Percentiles rank a stretch among this genome's conserved stretches.
Evolutionary conservation across 2,329 filamentous ascomycete genomes (phyloP).

Genomic region (Diaporthe amygdali): DNA sequence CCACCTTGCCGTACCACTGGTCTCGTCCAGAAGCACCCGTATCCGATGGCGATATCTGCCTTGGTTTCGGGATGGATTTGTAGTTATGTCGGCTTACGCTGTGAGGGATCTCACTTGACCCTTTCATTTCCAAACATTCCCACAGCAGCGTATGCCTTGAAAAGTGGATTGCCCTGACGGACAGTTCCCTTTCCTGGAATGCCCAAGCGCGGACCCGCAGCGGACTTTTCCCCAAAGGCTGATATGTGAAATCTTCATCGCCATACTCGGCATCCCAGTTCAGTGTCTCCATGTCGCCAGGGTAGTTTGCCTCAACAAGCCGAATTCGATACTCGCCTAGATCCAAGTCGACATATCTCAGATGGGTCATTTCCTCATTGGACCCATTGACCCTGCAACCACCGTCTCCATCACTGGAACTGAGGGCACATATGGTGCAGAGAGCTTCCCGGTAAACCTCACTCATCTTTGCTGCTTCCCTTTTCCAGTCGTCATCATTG

Average conservation of each 20-base stretch:
- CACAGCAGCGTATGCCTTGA: slow-evolving; percentile 18
- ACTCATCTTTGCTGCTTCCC: slow-evolving; percentile 27
- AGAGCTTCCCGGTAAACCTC: slow-evolving; percentile 26
- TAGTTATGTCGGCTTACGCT: background rate
- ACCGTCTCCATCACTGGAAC: background rate
- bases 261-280: background rate
- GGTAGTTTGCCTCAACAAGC: background rate
- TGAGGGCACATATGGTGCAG: slow-evolving; percentile 23
- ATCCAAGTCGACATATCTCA: background rate
- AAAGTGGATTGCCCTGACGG: slow-evolving; percentile 23
- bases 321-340: background rate
- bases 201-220: slow-evolving; percentile 24
- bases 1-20: slow-evolving; percentile 12
- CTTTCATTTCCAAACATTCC: slow-evolving; percentile 20
- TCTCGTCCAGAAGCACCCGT: background rate
- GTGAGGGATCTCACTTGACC: background rate
- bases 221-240: background rate
- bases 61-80: background rate
- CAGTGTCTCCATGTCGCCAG: background rate
- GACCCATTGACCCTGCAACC: background rate
- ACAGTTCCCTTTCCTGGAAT: slow-evolving; percentile 24
- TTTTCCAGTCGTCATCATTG: slow-evolving; percentile 24
- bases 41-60: background rate
- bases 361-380: background rate
- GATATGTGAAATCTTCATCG: background rate